Conservation (phyloP, 73 alveolate genomes). For the Paramecium biaurelia region DNA sequence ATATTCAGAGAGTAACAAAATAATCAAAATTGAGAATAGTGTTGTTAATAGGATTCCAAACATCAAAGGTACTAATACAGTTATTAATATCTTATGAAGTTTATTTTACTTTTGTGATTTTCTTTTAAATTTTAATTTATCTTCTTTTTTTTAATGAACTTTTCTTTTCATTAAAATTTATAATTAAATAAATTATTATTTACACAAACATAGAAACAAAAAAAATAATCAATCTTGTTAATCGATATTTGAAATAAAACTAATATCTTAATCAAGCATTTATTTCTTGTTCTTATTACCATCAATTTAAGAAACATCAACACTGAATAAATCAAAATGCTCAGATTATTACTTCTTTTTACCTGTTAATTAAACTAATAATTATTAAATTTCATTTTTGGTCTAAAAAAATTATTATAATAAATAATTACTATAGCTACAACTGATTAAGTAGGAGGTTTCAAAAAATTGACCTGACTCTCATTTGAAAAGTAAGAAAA, state of each 20-base stretch:
- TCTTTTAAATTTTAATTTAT: neutral
- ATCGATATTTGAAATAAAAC: constrained; percentile 35
- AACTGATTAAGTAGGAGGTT: constrained; percentile 34
- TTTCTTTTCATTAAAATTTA: neutral
- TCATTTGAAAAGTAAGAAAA: constrained; percentile 7
- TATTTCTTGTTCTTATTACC: neutral
- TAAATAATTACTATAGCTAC: constrained; percentile 8
- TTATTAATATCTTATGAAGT: constrained; percentile 9
- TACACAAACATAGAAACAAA: neutral
- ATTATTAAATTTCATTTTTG: constrained; percentile 13
- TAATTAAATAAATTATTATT: neutral
- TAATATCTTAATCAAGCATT: constrained; percentile 34
- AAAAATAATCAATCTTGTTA: neutral
- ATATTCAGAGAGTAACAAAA: neutral
- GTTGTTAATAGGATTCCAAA: constrained; percentile 32
- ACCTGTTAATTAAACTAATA: neutral
- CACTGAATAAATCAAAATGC: neutral
- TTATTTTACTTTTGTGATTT: neutral
- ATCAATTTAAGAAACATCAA: constrained; percentile 46
- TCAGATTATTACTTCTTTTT: neutral
- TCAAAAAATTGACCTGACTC: neutral
- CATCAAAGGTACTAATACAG: constrained; percentile 4
- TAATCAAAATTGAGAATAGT: neutral
- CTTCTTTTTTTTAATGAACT: neutral
- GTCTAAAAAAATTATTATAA: neutral